Conservation (phyloP, 371 early-diverging fungal genomes). For the Mortierella sp. region DNA sequence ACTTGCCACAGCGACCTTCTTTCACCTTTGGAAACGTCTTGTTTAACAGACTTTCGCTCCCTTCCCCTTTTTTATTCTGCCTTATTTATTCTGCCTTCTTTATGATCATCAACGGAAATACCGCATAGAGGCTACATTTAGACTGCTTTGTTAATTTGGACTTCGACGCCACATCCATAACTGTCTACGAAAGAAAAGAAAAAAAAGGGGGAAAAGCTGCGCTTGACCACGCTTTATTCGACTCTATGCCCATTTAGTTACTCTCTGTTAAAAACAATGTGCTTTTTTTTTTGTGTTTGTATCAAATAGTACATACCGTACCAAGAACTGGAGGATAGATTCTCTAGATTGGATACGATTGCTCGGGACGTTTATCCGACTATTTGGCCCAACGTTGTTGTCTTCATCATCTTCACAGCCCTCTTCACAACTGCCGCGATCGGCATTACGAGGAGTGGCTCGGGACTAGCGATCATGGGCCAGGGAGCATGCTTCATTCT, state of each 20-base stretch:
- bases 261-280: too few relatives aligned
- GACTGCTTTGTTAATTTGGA: too few relatives aligned
- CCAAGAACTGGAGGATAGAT: conserved; percentile 26
- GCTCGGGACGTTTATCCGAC: conserved; percentile 28
- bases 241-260: too few relatives aligned
- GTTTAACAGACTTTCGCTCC: neutral
- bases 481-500: conserved; percentile 44
- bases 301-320: conserved; percentile 26
- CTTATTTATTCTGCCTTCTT: too few relatives aligned
- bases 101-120: too few relatives aligned
- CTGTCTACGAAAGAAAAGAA: too few relatives aligned
- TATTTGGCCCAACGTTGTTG: conserved; percentile 25
- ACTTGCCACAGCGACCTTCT: neutral
- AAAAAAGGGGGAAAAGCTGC: too few relatives aligned
- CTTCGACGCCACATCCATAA: too few relatives aligned
- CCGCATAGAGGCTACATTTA: too few relatives aligned
- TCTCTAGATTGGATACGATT: conserved; percentile 11
- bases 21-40: neutral
- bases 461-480: conserved; percentile 25
- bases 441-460: conserved; percentile 14
- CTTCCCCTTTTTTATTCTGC: neutral
- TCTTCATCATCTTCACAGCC: conserved; percentile 4
- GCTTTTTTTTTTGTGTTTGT: neutral
- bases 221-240: too few relatives aligned
- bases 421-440: conserved; percentile 9